phyloP scores from a whole-genome alignment of 2,329 filamentous ascomycete species.

The Metarhizium brunneum region DNA sequence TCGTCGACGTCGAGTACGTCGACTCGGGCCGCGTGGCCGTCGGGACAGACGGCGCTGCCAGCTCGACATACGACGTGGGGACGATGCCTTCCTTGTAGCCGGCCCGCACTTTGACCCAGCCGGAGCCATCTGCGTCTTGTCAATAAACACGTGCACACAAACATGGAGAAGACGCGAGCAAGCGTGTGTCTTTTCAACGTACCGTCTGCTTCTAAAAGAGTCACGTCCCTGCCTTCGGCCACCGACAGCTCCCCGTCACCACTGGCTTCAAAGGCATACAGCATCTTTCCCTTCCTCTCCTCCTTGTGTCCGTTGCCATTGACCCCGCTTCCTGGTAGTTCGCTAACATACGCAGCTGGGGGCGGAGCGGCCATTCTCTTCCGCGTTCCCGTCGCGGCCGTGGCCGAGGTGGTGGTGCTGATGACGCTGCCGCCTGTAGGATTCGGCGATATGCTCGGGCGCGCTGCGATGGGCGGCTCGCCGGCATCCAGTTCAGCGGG shows the following conservation, averaged over 20 bases:
- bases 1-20: conserved; percentile 63
- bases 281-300: conserved; percentile 69
- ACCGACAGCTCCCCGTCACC: conserved; percentile 76
- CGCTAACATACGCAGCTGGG: conserved; percentile 68
- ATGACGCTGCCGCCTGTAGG: conserved; percentile 14
- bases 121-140: conserved; percentile 63
- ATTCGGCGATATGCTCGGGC: conserved; percentile 16
- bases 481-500: conserved; percentile 39
- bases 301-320: conserved; percentile 30
- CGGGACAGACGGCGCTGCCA: conserved; percentile 37
- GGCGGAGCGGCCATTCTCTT: conserved; percentile 81
- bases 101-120: conserved; percentile 79
- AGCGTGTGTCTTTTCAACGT: conserved; percentile 26
- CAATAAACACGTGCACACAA: background rate
- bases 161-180: background rate
- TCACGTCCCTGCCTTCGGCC: conserved; percentile 67
- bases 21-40: conserved; percentile 57
- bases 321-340: conserved; percentile 44
- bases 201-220: conserved; percentile 82
- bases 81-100: conserved; percentile 76
- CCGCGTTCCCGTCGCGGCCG: conserved; percentile 16
- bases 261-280: conserved; percentile 76
- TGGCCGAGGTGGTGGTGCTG: conserved; percentile 10
- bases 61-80: conserved; percentile 76
- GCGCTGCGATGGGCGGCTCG: conserved; percentile 13